Conservation (phyloP, 805 yeast genomes). For the Sungouiella blattae region DNA sequence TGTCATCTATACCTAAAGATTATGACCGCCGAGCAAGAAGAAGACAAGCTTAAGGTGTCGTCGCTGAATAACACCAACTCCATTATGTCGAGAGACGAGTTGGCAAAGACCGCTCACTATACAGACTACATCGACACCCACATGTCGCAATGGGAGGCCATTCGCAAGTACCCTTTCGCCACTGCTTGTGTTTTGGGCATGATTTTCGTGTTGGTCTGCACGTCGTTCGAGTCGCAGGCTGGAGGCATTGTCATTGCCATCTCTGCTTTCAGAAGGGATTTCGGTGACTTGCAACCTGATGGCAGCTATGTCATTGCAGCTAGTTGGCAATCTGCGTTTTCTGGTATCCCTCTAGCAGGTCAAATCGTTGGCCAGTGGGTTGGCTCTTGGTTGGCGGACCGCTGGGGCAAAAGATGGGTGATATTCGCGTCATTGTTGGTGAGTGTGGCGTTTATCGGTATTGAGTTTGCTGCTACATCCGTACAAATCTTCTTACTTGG, state of each 20-base stretch:
- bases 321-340: not conserved
- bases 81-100: not conserved
- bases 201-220: not conserved
- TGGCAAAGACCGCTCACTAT: not conserved
- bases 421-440: too few species aligned
- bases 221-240: not conserved
- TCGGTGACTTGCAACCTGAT: not conserved
- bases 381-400: too few species aligned
- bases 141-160: not conserved
- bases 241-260: slow-evolving; percentile 1
- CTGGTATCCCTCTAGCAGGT: not conserved
- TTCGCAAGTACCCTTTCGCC: not conserved
- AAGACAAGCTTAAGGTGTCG: too few species aligned
- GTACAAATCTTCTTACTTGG: too few species aligned
- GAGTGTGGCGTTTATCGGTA: too few species aligned
- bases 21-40: too few species aligned
- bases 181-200: not conserved
- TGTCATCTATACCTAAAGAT: too few species aligned
- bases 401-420: too few species aligned
- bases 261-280: not conserved
- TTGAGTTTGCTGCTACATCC: too few species aligned
- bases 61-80: too few species aligned
- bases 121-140: not conserved
- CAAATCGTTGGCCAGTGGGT: too few species aligned
- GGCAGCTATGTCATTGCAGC: not conserved